Conservation (phyloP, 2,329 filamentous ascomycete species). For the Diplodia corticola region DNA sequence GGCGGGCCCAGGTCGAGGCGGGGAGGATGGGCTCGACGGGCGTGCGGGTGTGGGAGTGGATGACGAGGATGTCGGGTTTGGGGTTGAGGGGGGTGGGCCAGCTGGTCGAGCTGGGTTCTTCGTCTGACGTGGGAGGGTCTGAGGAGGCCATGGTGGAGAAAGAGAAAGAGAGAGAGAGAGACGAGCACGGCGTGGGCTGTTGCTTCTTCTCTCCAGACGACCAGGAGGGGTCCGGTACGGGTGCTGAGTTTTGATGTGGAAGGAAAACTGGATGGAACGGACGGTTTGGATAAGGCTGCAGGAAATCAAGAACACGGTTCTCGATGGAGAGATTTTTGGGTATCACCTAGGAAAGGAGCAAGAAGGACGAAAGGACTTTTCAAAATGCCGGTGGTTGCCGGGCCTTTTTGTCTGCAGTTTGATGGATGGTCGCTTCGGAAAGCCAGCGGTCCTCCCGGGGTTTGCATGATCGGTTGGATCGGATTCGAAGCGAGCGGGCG, state of each 20-base stretch:
- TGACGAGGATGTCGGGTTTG: conserved; percentile 6
- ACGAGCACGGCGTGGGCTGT: too few species aligned
- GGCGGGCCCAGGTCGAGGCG: neutral
- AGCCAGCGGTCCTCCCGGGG: conserved; percentile 1
- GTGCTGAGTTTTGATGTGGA: neutral
- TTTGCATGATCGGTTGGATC: conserved; percentile 18
- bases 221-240: neutral
- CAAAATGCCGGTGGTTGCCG: neutral
- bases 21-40: neutral
- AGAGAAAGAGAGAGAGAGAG: too few species aligned
- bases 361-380: neutral
- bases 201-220: neutral
- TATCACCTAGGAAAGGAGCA: neutral
- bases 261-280: neutral
- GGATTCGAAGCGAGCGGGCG: neutral
- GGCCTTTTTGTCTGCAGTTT: neutral
- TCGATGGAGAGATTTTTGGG: neutral
- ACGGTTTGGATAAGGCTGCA: neutral
- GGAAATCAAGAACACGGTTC: neutral
- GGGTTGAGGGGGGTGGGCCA: neutral
- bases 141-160: neutral
- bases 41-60: neutral
- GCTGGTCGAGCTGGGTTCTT: neutral
- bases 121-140: neutral
- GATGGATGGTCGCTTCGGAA: neutral